Base-by-base conservation (phyloP, 768 basidiomycete species). In the Boletus vinaceobasis region DNA sequence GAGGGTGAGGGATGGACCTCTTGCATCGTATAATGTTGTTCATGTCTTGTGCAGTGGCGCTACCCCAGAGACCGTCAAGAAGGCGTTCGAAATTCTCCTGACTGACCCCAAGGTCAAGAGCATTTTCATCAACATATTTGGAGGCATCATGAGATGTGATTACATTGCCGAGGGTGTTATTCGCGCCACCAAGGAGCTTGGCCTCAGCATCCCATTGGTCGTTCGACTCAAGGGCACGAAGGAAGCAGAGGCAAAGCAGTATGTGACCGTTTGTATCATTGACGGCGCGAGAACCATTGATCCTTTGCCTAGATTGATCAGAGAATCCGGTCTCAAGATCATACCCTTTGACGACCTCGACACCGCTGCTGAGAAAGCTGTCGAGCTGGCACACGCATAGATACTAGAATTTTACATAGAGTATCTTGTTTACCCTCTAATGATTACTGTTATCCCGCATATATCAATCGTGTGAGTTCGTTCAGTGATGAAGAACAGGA, bases 1-100 rank as follows among this genome's bases (percentile, higher is more conserved):
- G 97, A 78, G 97, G 93, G 88, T 90, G 65, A 56, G 58, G 33
- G 43, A 15, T 38, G 78, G 59, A 36, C 27, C 42, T 52, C 15
- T 43, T 52, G 29, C 17, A 17, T 54, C 26, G 17, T 27, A 31
- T 35, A 14, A 56, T 8, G n/a, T 35, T 35, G 19, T 9, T 44
- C 58, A 56, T 49, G 35, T 27, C 21, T 50, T n/a, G 26, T 54
- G 3, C 66, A 91, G 91, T 70, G 95, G 96, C 64, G 97, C 97
- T 33, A 98, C 96, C 14, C 94, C 97, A n/a, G 92, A 97, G 67
- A 98, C 97, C 5, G 97, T 99, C 63, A 99, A 98, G 82, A 98
- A 95, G 75, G 97, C 97, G 3, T 99, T 99, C 64, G 94, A 98
- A 74, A 90, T 99, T 62, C 81, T 99, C 23, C 79, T 96, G 23